phyloP scores from a whole-genome alignment of 2,329 filamentous ascomycete genomes.

The Nectriaceae sp. region DNA sequence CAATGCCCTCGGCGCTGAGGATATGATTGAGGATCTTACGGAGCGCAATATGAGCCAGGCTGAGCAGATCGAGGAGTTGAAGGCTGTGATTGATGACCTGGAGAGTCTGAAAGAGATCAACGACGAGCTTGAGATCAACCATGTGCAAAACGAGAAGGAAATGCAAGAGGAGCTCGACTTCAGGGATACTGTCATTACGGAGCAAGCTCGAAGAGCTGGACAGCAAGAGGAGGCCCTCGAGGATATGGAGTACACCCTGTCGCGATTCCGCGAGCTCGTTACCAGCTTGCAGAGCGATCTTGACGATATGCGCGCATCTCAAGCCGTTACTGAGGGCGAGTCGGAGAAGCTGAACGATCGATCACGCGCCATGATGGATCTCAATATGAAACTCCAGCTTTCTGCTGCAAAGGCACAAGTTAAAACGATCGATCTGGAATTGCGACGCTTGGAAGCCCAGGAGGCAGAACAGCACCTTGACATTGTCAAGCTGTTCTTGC shows the following conservation, averaged over 20 bases:
- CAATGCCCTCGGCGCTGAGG: constrained; percentile 82
- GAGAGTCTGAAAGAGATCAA: constrained; percentile 90
- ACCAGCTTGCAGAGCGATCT: constrained; percentile 82
- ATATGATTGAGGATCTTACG: constrained; percentile 90
- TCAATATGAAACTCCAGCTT: constrained; percentile 91
- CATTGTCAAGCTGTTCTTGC: constrained; percentile 87
- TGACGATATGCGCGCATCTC: constrained; percentile 88
- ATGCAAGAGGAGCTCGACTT: constrained; percentile 92
- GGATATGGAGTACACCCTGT: constrained; percentile 88
- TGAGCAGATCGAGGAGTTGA: constrained; percentile 81
- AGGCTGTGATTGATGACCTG: constrained; percentile 80
- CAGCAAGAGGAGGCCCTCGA: constrained; percentile 80
- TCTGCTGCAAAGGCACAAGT: constrained; percentile 89
- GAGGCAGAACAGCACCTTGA: constrained; percentile 86
- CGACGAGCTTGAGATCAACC: constrained; percentile 91
- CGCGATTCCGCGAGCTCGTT: constrained; percentile 86
- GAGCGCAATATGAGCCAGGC: constrained; percentile 83
- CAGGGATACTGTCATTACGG: constrained; percentile 80
- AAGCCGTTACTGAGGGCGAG: constrained; percentile 89
- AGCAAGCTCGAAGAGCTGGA: constrained; percentile 71
- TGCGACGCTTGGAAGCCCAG: constrained; percentile 83
- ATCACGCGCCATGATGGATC: constrained; percentile 92
- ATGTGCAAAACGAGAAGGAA: constrained; percentile 90
- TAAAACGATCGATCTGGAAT: constrained; percentile 90
- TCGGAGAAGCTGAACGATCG: constrained; percentile 86